Evolutionary conservation across 2,329 filamentous ascomycete genomes (phyloP).

Genomic region (Trichoderma sp.): DNA sequence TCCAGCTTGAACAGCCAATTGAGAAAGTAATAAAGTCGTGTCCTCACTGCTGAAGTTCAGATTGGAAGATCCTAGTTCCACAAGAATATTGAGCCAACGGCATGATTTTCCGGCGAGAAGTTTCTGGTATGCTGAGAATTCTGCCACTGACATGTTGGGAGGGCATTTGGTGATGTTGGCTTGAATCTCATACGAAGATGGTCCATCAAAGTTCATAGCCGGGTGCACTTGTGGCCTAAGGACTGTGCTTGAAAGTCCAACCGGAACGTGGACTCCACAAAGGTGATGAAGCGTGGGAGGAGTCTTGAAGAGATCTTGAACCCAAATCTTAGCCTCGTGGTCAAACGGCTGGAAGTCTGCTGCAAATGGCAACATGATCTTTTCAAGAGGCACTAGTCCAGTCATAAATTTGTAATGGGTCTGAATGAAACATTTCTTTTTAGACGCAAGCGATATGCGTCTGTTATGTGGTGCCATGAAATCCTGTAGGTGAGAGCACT

Average conservation of each 20-base stretch:
- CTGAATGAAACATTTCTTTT: conserved; percentile 27
- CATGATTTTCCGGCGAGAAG: conserved; percentile 44
- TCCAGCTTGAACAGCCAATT: conserved; percentile 54
- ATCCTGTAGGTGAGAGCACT: conserved; percentile 13
- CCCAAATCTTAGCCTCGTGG: background rate
- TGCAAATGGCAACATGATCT: conserved; percentile 15
- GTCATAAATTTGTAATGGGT: no score
- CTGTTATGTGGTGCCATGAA: no score
- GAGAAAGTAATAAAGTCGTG: conserved; percentile 47
- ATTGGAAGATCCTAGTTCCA: conserved; percentile 50
- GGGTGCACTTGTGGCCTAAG: background rate
- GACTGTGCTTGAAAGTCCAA: conserved; percentile 6
- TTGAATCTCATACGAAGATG: conserved; percentile 51
- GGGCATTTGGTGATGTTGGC: conserved; percentile 51
- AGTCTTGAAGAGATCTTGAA: no score
- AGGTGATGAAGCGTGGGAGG: conserved; percentile 46
- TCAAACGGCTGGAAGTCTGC: conserved; percentile 20
- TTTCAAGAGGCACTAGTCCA: background rate
- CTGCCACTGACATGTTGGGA: conserved; percentile 43
- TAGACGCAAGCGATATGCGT: conserved; percentile 28
- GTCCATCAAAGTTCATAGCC: background rate
- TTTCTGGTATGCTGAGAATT: conserved; percentile 51
- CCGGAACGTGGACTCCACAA: conserved; percentile 26
- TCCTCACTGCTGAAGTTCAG: conserved; percentile 52
- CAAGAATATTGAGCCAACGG: conserved; percentile 49